Percentiles rank a stretch among this genome's conserved stretches.
Conservation (phyloP, 78 protist species). For the Planoprotostelium fungivorum region DNA sequence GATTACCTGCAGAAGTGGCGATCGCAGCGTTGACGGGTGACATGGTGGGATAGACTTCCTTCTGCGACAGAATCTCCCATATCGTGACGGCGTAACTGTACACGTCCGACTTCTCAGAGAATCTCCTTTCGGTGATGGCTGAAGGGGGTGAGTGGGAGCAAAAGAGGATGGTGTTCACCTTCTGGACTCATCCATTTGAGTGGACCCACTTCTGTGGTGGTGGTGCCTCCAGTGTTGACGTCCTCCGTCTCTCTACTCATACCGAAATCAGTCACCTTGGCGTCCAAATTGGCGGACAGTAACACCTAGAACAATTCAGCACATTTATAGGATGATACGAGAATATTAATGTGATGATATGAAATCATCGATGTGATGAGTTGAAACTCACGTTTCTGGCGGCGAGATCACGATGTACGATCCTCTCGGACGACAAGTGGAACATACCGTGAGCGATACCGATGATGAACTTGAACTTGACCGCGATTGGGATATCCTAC, state of each 20-base stretch:
- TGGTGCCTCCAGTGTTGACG: neutral
- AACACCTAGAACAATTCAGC: neutral
- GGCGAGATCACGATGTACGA: neutral
- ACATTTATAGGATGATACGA: neutral
- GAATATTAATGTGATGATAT: no score
- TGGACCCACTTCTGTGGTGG: neutral
- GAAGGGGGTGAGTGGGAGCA: neutral
- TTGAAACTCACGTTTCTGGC: no score
- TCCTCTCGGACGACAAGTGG: neutral
- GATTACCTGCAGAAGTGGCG: neutral
- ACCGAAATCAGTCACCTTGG: neutral
- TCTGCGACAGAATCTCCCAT: neutral
- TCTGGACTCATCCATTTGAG: neutral
- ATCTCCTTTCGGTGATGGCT: neutral
- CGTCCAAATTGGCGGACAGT: neutral
- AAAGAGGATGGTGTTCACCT: neutral
- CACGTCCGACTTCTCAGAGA: neutral
- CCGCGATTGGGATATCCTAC: neutral
- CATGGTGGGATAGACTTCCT: neutral
- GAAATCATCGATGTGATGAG: no score
- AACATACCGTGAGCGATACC: neutral
- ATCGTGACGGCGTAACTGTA: neutral
- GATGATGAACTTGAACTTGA: neutral
- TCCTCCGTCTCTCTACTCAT: neutral
- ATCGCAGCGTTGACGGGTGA: neutral